Evolutionary conservation across 2,329 filamentous ascomycete species (phyloP).

Genomic region (Ceratocystis huliohia): DNA sequence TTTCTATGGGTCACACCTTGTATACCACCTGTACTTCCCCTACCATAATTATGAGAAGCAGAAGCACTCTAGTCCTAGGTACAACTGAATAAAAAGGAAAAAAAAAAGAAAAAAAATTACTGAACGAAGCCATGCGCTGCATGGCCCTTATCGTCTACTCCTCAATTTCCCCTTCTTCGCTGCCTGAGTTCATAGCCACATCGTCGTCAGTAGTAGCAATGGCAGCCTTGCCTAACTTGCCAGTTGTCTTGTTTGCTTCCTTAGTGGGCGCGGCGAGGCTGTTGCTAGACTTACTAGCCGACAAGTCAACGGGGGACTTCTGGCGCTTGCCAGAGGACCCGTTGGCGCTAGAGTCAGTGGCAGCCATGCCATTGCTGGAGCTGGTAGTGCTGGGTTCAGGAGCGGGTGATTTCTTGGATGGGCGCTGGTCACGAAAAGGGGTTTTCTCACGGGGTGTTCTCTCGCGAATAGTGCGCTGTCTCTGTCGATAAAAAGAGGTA

Average conservation of each 20-base stretch:
- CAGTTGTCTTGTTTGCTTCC: not conserved
- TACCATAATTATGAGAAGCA: not conserved
- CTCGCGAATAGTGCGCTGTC: constrained; percentile 28
- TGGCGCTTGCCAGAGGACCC: constrained; percentile 14
- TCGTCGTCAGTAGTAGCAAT: constrained; percentile 12
- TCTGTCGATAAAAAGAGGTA: constrained; percentile 30
- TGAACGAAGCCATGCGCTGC: not conserved
- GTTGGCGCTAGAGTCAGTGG: constrained; percentile 34
- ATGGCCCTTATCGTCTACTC: constrained; percentile 33
- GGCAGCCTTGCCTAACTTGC: not conserved
- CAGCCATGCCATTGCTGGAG: constrained; percentile 31
- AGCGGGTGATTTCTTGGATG: constrained; percentile 28
- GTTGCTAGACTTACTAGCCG: not conserved
- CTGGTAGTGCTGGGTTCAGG: not conserved
- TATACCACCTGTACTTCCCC: not conserved
- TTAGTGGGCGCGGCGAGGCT: not conserved
- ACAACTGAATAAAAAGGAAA: not conserved
- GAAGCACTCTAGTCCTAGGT: not conserved
- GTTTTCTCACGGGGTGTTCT: constrained; percentile 43
- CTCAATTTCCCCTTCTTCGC: constrained; percentile 96
- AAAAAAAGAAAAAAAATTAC: not conserved
- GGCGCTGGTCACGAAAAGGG: constrained; percentile 43
- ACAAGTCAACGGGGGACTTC: constrained; percentile 13
- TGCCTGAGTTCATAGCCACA: constrained; percentile 56
- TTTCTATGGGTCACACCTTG: not conserved